Conservation (phyloP, 495 filamentous ascomycete genomes). For the Penicillium waksmanii region DNA sequence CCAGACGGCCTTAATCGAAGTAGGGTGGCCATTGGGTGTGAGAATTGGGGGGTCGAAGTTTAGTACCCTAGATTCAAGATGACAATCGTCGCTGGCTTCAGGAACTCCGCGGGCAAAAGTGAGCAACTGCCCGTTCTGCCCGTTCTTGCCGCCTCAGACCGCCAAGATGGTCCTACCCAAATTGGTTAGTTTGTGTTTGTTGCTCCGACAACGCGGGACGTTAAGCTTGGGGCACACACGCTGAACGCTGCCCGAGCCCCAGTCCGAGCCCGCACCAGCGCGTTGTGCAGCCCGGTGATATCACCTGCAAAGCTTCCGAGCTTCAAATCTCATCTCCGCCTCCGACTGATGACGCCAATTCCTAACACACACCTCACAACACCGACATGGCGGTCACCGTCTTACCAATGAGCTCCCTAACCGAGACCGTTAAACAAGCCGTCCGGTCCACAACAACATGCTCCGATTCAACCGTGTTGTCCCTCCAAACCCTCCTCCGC, state of each 20-base stretch:
- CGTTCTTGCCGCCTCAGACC: not conserved
- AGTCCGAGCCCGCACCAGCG: not conserved
- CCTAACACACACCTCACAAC: conserved; percentile 7
- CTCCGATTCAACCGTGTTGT: conserved; percentile 48
- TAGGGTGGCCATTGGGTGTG: conserved; percentile 20
- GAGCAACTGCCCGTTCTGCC: not conserved
- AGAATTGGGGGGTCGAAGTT: conserved; percentile 12
- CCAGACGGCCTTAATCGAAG: conserved; percentile 19
- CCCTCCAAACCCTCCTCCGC: conserved; percentile 51
- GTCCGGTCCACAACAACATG: conserved; percentile 54
- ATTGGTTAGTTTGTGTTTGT: conserved; percentile 33
- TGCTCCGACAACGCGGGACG: conserved; percentile 46
- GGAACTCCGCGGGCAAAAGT: not conserved
- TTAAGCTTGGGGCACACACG: conserved; percentile 15
- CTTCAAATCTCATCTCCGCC: conserved; percentile 10
- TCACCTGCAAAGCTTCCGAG: conserved; percentile 27
- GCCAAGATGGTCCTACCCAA: not conserved
- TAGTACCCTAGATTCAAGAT: not conserved
- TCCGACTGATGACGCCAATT: conserved; percentile 21
- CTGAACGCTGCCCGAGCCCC: not conserved
- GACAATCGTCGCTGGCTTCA: no score
- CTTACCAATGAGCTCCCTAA: conserved; percentile 37
- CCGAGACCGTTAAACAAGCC: conserved; percentile 52
- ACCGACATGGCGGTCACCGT: conserved; percentile 44
- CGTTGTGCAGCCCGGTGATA: conserved; percentile 2